Evolutionary conservation across 805 yeast species (phyloP).

Genomic region (Kregervanrija delftensis): DNA sequence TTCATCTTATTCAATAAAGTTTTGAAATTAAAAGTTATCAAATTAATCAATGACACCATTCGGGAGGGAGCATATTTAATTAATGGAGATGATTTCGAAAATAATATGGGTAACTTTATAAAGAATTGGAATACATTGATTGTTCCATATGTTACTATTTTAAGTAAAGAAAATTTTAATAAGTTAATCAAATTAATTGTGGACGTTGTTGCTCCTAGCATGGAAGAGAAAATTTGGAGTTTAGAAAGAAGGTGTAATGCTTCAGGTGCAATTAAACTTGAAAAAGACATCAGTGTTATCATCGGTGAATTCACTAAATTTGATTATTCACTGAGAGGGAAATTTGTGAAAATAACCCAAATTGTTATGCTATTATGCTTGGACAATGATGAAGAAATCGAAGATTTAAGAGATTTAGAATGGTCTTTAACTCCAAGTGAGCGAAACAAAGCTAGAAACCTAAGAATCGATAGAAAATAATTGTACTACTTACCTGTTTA

Average conservation of each 20-base stretch:
- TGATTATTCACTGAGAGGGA: conserved; percentile 68
- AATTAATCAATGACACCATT: conserved; percentile 31
- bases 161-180: conserved; percentile 37
- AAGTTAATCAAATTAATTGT: conserved; percentile 45
- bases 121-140: conserved; percentile 59
- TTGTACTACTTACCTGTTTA: not conserved
- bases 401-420: conserved; percentile 26
- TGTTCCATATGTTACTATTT: conserved; percentile 46
- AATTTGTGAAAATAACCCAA: conserved; percentile 77
- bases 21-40: conserved; percentile 29
- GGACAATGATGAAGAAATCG: conserved; percentile 53
- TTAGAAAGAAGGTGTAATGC: conserved; percentile 68
- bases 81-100: conserved; percentile 14
- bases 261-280: conserved; percentile 76
- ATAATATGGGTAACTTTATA: conserved; percentile 36
- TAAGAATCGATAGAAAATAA: conserved; percentile 39
- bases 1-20: conserved; percentile 33
- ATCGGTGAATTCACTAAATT: conserved; percentile 69
- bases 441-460: conserved; percentile 51
- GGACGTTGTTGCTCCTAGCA: conserved; percentile 41
- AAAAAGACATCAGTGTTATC: conserved; percentile 69
- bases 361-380: conserved; percentile 74
- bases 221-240: conserved; percentile 65
- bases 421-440: conserved; percentile 83
- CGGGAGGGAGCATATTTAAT: conserved; percentile 33